Percentiles rank a stretch among this genome's conserved stretches.
phyloP scores from a whole-genome alignment of 805 yeast genomes.

The Candida odintsovae region DNA sequence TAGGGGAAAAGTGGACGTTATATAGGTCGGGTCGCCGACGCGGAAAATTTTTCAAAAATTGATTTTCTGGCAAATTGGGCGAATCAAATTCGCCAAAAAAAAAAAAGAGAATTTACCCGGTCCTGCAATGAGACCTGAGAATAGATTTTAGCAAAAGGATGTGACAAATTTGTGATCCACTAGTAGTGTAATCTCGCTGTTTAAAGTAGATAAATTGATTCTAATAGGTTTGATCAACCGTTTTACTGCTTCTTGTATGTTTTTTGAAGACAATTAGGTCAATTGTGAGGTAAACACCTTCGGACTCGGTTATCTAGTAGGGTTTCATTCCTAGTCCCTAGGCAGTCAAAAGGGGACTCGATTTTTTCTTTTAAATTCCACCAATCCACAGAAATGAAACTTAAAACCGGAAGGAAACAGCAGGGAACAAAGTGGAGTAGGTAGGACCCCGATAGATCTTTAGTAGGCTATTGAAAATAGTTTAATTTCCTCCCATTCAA shows the following conservation, averaged over 20 bases:
- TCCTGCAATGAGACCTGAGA: not conserved
- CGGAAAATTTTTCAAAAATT: not conserved
- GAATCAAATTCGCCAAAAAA: slow-evolving; percentile 3
- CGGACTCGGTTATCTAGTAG: not conserved
- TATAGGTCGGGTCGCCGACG: not conserved
- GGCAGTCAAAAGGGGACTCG: not conserved
- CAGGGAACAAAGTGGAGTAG: not conserved
- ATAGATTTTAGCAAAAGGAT: not conserved
- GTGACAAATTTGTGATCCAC: not conserved
- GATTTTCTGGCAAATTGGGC: slow-evolving; percentile 1
- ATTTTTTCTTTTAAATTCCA: not conserved
- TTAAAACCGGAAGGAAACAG: not conserved
- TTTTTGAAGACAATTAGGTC: not conserved
- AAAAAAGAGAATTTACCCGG: slow-evolving; percentile 1
- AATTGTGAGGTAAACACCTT: not conserved
- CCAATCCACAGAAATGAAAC: not conserved
- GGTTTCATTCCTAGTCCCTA: not conserved
- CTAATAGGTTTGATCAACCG: not conserved
- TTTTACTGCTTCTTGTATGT: not conserved
- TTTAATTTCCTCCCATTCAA: not conserved
- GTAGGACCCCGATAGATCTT: not conserved
- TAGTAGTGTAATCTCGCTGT: not conserved
- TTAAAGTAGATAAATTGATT: not conserved
- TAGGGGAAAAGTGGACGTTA: slow-evolving; percentile 1
- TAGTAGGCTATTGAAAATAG: not conserved